phyloP scores from a whole-genome alignment of 202 grass and related monocot species.

The Dendrocalamus latiflorus region DNA sequence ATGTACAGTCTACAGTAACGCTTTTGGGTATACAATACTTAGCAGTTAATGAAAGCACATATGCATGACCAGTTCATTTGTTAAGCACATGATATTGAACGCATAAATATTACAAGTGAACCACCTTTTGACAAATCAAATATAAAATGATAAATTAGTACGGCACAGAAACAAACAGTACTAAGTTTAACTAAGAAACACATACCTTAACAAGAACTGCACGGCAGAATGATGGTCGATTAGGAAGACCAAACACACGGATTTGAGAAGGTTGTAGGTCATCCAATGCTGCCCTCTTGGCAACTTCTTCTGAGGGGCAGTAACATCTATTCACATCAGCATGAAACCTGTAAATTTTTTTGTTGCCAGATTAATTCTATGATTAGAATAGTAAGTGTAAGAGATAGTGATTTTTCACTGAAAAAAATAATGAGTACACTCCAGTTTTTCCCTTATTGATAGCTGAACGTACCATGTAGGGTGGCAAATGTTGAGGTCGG shows the following conservation, averaged over 20 bases:
- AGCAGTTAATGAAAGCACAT: background rate
- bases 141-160: background rate
- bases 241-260: constrained; percentile 69
- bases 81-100: background rate
- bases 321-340: no score
- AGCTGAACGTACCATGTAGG: constrained; percentile 62
- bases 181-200: background rate
- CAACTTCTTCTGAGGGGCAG: no score
- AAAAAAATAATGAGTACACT: background rate
- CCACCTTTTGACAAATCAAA: background rate
- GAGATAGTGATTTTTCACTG: background rate
- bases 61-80: background rate
- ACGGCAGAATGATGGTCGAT: constrained; percentile 81
- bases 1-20: background rate
- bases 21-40: background rate
- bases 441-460: background rate
- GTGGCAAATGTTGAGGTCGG: constrained; percentile 85
- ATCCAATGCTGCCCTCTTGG: constrained; percentile 74
- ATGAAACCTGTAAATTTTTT: constrained; percentile 69
- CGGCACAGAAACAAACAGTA: background rate
- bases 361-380: constrained; percentile 13
- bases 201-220: constrained; percentile 81
- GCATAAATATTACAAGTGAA: background rate
- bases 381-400: background rate
- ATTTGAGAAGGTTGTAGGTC: constrained; percentile 68